Evolutionary conservation across 208 protist genomes (phyloP), one percentile per base, ranked within the genome.

Genomic region (Acanthamoeba royreba): DNA sequence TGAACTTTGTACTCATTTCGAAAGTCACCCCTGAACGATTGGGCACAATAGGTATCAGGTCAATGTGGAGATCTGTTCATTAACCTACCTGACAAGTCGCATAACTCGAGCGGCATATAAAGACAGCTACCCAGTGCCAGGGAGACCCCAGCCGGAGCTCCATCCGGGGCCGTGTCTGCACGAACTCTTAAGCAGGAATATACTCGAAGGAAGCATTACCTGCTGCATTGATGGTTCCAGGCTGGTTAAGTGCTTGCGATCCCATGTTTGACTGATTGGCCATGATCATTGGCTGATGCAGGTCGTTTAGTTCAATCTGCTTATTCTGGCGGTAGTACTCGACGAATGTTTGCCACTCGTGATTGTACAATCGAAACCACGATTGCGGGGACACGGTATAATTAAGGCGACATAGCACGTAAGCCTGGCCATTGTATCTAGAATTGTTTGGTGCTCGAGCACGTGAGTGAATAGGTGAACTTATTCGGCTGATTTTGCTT

Each of bases 21-120:
- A 90, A 90, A 13, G 83, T 90, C 47, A 90, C 7, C 83, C 83
- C 83, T 66, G 83, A n/a, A n/a, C n/a, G n/a, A n/a, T n/a, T n/a
- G n/a, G n/a, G n/a, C n/a, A n/a, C n/a, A n/a, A n/a, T n/a, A n/a
- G n/a, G n/a, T n/a, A n/a, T n/a, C n/a, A n/a, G n/a, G n/a, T n/a
- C n/a, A n/a, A n/a, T n/a, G n/a, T n/a, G n/a, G n/a, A n/a, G n/a
- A n/a, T n/a, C n/a, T 55, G 55, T 66, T 7, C 11, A 28, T 5
- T 17, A 66, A 9, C 66, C 15, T 47, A 81, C 69, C 69, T 15
- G 69, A 83, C 2, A 83, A 17, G 25, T n/a, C 2, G 42, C 72
- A 83, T 0, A 83, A 43, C 72, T 83, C 72, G 72, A 83, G 72
- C 42, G 72, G 72, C 72, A 83, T 4, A 40, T 53, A 83, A 4